phyloP scores from a whole-genome alignment of 1,284 basidiomycete genomes.

The Ustilago trichophora region DNA sequence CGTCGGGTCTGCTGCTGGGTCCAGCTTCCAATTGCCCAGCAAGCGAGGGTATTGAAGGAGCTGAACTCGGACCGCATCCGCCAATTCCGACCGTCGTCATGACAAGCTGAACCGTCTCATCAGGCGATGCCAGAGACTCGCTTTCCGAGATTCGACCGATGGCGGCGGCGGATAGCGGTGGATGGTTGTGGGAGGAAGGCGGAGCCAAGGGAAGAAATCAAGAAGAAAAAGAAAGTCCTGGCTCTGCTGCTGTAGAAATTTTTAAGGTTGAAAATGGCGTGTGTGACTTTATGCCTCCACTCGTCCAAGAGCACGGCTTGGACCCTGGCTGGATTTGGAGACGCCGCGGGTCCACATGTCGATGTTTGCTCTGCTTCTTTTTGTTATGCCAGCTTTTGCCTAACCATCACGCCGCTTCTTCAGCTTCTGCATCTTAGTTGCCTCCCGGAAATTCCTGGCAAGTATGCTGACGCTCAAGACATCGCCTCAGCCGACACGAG shows the following conservation, averaged over 20 bases:
- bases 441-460: too few relatives aligned
- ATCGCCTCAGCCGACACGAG: background rate
- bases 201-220: too few relatives aligned
- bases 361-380: background rate
- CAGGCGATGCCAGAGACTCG: too few relatives aligned
- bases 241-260: slow-evolving; percentile 1
- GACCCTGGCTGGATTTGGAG: slow-evolving; percentile 1
- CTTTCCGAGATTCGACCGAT: too few relatives aligned
- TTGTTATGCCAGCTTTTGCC: too few relatives aligned
- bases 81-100: slow-evolving; percentile 5
- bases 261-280: background rate
- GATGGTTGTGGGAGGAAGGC: too few relatives aligned
- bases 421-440: too few relatives aligned
- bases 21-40: slow-evolving; percentile 5
- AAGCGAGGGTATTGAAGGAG: background rate
- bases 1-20: slow-evolving; percentile 17
- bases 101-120: background rate
- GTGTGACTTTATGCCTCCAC: background rate
- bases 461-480: too few relatives aligned
- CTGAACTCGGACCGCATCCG: background rate
- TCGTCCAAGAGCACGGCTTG: background rate
- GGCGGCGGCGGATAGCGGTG: too few relatives aligned
- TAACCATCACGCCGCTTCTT: too few relatives aligned
- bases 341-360: background rate
- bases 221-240: background rate